phyloP scores from a whole-genome alignment of 192 early-diverging fungal species.

The Cladochytrium replicatum region DNA sequence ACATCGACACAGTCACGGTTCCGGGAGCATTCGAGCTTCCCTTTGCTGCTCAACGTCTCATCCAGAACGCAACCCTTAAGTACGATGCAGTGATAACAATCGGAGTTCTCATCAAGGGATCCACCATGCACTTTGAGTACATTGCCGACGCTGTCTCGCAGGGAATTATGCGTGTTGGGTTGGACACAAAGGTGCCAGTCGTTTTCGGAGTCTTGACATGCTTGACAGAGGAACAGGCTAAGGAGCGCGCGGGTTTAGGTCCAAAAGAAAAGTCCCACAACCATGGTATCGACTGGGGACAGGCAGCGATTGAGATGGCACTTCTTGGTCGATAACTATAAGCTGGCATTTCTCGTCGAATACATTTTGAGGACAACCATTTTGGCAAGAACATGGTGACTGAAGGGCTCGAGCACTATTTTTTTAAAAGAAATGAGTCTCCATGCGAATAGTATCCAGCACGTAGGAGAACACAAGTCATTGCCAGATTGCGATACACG shows the following conservation, averaged over 20 bases:
- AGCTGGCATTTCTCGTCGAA: too few species aligned
- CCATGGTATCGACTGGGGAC: conserved; percentile 93
- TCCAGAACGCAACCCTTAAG: conserved; percentile 37
- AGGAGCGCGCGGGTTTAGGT: conserved; percentile 64
- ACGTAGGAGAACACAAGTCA: too few species aligned
- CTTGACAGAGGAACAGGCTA: conserved; percentile 86
- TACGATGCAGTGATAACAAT: conserved; percentile 91
- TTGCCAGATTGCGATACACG: too few species aligned
- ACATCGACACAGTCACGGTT: conserved; percentile 71
- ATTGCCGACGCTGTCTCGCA: conserved; percentile 90
- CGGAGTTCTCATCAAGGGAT: conserved; percentile 97
- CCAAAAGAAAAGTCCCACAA: conserved; percentile 68
- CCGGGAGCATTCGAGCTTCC: conserved; percentile 95
- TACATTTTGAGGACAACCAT: neutral
- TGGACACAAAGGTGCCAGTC: conserved; percentile 78
- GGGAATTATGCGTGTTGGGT: conserved; percentile 91
- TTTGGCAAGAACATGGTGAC: neutral
- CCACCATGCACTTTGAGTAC: conserved; percentile 99
- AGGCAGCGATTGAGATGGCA: conserved; percentile 94
- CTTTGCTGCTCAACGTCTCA: conserved; percentile 68
- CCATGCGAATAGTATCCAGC: too few species aligned
- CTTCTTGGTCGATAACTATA: conserved; percentile 1
- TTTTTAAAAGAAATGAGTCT: too few species aligned
- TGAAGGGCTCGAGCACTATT: too few species aligned
- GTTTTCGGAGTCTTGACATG: conserved; percentile 97